These are phyloP conservation scores for Panaeolus cyanescens DNA, from an alignment of 768 basidiomycete genomes.

Conservation along the genomic window DNA sequence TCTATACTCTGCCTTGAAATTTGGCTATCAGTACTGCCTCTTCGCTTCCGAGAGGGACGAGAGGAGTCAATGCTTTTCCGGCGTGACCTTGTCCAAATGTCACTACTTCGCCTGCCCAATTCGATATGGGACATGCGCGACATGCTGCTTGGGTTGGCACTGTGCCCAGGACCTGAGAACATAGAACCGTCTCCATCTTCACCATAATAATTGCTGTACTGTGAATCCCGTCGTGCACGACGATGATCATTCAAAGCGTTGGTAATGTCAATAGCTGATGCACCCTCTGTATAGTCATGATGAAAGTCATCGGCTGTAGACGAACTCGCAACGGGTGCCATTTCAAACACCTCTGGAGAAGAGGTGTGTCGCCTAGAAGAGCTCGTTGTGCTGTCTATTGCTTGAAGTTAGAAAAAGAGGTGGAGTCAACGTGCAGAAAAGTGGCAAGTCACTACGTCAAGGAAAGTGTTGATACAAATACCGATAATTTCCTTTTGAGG, in stretches of 20 bases:
- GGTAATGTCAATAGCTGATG: slow-evolving; percentile 73
- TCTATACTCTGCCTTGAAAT: slow-evolving; percentile 40
- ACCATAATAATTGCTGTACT: slow-evolving; percentile 57
- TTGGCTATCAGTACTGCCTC: slow-evolving; percentile 49
- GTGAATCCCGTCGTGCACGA: slow-evolving; percentile 67
- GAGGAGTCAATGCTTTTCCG: slow-evolving; percentile 53
- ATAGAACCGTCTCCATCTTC: slow-evolving; percentile 65
- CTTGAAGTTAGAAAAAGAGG: not conserved
- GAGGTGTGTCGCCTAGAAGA: slow-evolving; percentile 10
- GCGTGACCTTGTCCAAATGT: slow-evolving; percentile 49
- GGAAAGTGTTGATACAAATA: not conserved
- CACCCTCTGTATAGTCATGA: slow-evolving; percentile 86
- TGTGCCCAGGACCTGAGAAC: slow-evolving; percentile 78
- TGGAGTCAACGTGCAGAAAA: not conserved
- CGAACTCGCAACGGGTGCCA: slow-evolving; percentile 40
- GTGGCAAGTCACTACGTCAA: not conserved
- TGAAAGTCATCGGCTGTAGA: slow-evolving; percentile 17
- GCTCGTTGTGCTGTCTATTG: slow-evolving; percentile 18
- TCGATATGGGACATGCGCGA: slow-evolving; percentile 76
- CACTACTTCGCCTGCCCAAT: slow-evolving; percentile 56
- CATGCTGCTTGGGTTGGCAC: slow-evolving; percentile 74
- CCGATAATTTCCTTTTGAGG: slow-evolving; percentile 5
- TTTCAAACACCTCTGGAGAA: slow-evolving; percentile 34
- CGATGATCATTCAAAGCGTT: slow-evolving; percentile 51
- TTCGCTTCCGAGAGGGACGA: slow-evolving; percentile 37